Evolutionary conservation across 2,329 filamentous ascomycete species (phyloP).

Genomic region (Apiospora malaysiana): DNA sequence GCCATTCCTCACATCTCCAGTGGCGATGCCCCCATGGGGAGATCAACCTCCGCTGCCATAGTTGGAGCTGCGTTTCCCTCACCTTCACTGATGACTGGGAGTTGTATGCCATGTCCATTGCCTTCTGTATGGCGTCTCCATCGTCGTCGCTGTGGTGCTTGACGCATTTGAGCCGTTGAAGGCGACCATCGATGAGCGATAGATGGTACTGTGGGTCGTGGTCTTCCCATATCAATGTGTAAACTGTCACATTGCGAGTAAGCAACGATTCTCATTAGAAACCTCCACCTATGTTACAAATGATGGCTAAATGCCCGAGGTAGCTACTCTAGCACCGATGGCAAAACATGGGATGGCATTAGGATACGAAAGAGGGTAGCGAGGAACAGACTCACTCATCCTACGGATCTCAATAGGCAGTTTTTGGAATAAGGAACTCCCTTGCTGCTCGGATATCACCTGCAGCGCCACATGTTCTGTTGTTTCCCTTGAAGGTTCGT

Average conservation of each 20-base stretch:
- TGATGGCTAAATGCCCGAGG: background rate
- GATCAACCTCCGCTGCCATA: conserved; percentile 38
- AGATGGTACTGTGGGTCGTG: conserved; percentile 20
- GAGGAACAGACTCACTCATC: background rate
- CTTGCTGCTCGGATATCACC: conserved; percentile 28
- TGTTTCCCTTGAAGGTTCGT: background rate
- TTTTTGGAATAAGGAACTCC: conserved; percentile 23
- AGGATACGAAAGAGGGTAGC: background rate
- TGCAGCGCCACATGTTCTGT: background rate
- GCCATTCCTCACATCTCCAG: conserved; percentile 40
- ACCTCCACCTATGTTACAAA: background rate
- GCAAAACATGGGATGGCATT: background rate
- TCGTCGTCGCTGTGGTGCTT: conserved; percentile 18
- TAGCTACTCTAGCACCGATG: background rate
- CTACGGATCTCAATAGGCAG: conserved; percentile 23
- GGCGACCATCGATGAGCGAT: background rate
- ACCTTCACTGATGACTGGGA: background rate
- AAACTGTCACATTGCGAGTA: background rate
- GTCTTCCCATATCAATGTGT: conserved; percentile 10
- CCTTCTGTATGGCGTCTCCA: background rate
- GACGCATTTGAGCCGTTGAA: conserved; percentile 19
- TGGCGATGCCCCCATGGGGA: conserved; percentile 41
- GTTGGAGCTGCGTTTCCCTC: conserved; percentile 29
- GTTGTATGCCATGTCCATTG: background rate
- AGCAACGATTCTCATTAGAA: too few species aligned